A percentile compares a stretch with the other conserved stretches of the same genome.
Conservation (phyloP, 2,329 filamentous ascomycete genomes). For the Trematosphaeria pertusa region DNA sequence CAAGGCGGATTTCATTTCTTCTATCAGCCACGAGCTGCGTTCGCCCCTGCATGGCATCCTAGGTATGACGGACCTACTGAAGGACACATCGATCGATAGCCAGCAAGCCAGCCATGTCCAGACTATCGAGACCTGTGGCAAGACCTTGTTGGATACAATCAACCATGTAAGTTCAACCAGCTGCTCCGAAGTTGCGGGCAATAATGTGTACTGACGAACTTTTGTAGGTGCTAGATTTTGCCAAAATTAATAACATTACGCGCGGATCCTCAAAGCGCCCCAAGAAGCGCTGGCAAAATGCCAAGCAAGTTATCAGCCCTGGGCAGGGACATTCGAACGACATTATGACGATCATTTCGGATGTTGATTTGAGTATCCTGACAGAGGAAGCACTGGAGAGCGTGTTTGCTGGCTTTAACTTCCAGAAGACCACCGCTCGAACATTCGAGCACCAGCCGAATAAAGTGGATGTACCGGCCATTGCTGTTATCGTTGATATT, state of each 20-base stretch:
- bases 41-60: slow-evolving; percentile 68
- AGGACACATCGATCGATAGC: slow-evolving; percentile 38
- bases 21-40: slow-evolving; percentile 67
- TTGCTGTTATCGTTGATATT: slow-evolving; percentile 45
- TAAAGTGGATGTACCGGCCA: slow-evolving; percentile 23
- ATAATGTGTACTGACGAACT: too few species aligned
- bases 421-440: slow-evolving; percentile 38
- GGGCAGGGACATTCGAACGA: slow-evolving; percentile 41
- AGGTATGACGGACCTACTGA: slow-evolving; percentile 48
- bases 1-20: slow-evolving; percentile 66
- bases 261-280: slow-evolving; percentile 36
- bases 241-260: slow-evolving; percentile 48
- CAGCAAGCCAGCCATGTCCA: slow-evolving; percentile 51
- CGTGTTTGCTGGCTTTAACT: slow-evolving; percentile 46
- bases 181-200: too few species aligned
- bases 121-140: slow-evolving; percentile 49
- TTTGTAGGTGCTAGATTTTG: slow-evolving; percentile 51
- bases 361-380: slow-evolving; percentile 44
- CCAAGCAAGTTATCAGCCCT: slow-evolving; percentile 39
- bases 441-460: slow-evolving; percentile 28
- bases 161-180: slow-evolving; percentile 40
- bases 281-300: slow-evolving; percentile 38
- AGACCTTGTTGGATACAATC: slow-evolving; percentile 51
- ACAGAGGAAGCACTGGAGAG: slow-evolving; percentile 48
- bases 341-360: slow-evolving; percentile 43